These are phyloP conservation scores for Pseudogymnoascus sp. DNA, from an alignment of 2,329 filamentous ascomycete genomes.

Conservation along the genomic window DNA sequence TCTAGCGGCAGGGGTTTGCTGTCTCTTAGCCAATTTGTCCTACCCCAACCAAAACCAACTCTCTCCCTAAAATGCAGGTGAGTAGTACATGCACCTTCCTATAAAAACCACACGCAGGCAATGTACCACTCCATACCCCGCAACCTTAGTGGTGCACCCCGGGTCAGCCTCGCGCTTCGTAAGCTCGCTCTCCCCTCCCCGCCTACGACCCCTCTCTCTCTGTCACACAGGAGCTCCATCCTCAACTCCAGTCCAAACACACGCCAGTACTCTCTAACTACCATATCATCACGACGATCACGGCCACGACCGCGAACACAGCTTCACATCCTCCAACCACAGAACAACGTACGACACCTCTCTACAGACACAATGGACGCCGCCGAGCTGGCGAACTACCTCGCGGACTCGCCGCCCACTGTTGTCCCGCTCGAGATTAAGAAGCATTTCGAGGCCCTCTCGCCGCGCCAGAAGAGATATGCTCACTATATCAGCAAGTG, in stretches of 20 bases:
- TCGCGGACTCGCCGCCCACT: slow-evolving; percentile 83
- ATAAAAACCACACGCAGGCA: not conserved
- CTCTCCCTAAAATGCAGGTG: not conserved
- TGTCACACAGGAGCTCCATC: not conserved
- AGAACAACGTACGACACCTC: not conserved
- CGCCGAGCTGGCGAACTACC: slow-evolving; percentile 64
- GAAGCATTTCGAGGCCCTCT: slow-evolving; percentile 78
- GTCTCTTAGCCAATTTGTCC: not conserved
- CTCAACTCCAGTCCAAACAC: not conserved
- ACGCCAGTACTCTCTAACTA: not conserved
- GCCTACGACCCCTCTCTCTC: not conserved
- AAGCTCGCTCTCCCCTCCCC: not conserved
- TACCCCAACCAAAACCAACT: not conserved
- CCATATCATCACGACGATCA: not conserved
- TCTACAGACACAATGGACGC: slow-evolving; percentile 41
- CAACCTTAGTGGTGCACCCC: slow-evolving; percentile 1
- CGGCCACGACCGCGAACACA: not conserved
- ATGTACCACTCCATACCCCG: slow-evolving; percentile 3
- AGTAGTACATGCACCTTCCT: slow-evolving; percentile 2
- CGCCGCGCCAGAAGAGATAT: slow-evolving; percentile 76
- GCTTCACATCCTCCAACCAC: not conserved
- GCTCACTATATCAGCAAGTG: slow-evolving; percentile 82
- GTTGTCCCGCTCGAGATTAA: slow-evolving; percentile 85
- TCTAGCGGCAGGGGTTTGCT: not conserved
- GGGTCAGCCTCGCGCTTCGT: not conserved